Evolutionary conservation across 441 rosid species (phyloP).

Genomic region (Codiaeum variegatum): DNA sequence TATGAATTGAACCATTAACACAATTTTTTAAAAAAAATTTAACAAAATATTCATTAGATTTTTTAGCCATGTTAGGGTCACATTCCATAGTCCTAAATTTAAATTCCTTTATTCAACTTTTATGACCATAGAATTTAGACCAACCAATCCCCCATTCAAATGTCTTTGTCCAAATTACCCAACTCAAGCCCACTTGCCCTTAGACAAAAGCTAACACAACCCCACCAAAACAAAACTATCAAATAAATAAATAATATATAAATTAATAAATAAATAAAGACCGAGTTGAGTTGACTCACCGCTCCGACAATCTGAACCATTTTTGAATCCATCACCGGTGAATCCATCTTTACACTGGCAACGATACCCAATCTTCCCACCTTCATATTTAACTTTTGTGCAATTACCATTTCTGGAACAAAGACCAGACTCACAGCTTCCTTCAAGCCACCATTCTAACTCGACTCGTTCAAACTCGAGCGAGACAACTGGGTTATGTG

Average conservation of each 20-base stretch:
- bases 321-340: conserved; percentile 54
- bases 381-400: neutral
- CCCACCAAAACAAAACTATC: conserved; percentile 1
- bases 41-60: neutral
- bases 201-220: conserved; percentile 19
- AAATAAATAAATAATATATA: neutral
- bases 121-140: neutral
- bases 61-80: neutral
- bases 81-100: neutral
- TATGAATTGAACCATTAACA: neutral
- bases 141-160: neutral
- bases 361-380: conserved; percentile 29
- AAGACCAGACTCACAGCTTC: conserved; percentile 3
- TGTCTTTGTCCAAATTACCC: conserved; percentile 14
- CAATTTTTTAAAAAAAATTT: neutral
- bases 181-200: conserved; percentile 11
- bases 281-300: conserved; percentile 47
- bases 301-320: conserved; percentile 46
- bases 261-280: neutral
- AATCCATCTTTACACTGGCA: conserved; percentile 50
- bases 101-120: neutral
- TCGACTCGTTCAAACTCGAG: conserved; percentile 36
- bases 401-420: conserved; percentile 38
- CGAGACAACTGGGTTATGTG: conserved; percentile 19
- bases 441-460: conserved; percentile 66